Evolutionary conservation across 2,329 filamentous ascomycete species (phyloP), one percentile per base, ranked within the genome.

Genomic region (Aspergillus uvarum): DNA sequence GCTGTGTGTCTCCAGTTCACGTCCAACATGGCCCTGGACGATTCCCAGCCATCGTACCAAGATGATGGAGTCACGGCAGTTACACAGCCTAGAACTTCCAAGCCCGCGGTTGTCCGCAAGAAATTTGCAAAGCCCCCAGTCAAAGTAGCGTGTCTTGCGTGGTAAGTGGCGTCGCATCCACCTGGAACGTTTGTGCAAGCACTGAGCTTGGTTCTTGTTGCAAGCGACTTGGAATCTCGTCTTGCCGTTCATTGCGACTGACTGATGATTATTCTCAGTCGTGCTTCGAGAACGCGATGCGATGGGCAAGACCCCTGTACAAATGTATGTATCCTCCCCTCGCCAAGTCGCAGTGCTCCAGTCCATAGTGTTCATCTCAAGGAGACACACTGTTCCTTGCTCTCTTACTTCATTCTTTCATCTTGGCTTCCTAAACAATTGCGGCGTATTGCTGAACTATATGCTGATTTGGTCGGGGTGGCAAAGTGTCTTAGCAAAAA

Each of bases 51-150:
- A 22, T 47, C 57, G 26, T 51, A 58, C 58, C 59, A 64, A 58
- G 56, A 56, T 53, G 54, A 57, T 59, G 64, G 56, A 56, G 51
- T 56, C 51, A 58, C 60, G 50, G 49, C 64, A 58, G 66, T 64
- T 62, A 64, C 66, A 62, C 67, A 70, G 58, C 63, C 67, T 63
- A 66, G 65, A 58, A 58, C 64, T 58, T 63, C 63, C 32, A 68
- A 66, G 56, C 68, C 72, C 65, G 69, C 69, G 51, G 70, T 73
- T 62, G 65, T 71, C 63, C 73, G 75, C 64, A 78, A 75, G 71
- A 79, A 78, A 68, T 79, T 79, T 62, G 74, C 75, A 53, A 78
- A 78, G 70, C 77, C 77, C 22, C 77, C 77, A 47, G 77, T 79
- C 35, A 79, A 79, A 66, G 75, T 79, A 67, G 77, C 77, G 48